A percentile compares a stretch with the other conserved stretches of the same genome.
Conservation (phyloP, 306 rosid genomes). For the Castanopsis chinensis region DNA sequence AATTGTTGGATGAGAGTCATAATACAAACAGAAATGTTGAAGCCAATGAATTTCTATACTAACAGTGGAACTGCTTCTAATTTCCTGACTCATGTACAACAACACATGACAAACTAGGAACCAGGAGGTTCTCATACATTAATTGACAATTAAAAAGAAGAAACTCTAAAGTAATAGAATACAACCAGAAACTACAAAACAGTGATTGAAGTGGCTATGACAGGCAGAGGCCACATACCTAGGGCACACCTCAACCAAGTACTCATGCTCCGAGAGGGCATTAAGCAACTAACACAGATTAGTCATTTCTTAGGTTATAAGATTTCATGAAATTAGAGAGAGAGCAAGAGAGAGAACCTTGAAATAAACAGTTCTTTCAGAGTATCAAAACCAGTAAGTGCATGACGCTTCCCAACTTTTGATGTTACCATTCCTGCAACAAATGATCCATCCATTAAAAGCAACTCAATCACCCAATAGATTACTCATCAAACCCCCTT, state of each 20-base stretch:
- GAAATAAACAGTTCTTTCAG: constrained; percentile 78
- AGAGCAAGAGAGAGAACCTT: constrained; percentile 43
- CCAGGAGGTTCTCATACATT: background rate
- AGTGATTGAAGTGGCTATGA: background rate
- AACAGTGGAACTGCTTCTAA: background rate
- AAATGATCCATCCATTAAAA: constrained; percentile 18
- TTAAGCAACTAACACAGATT: background rate
- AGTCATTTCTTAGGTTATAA: background rate
- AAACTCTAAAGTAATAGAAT: background rate
- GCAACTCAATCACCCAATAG: constrained; percentile 1
- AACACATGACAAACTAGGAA: background rate
- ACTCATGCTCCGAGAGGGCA: background rate
- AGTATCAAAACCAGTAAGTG: constrained; percentile 88
- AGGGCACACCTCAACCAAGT: background rate
- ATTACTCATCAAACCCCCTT: background rate
- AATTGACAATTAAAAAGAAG: background rate
- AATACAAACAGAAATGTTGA: background rate
- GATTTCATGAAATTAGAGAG: background rate
- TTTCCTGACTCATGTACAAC: background rate
- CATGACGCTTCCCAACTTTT: constrained; percentile 96
- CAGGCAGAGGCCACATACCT: background rate
- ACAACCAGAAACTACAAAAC: background rate
- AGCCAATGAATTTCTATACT: background rate
- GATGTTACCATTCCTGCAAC: constrained; percentile 90
- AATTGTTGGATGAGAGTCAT: background rate